Conservation (phyloP, 75 land plant species). For the Selaginella tamariscina region DNA sequence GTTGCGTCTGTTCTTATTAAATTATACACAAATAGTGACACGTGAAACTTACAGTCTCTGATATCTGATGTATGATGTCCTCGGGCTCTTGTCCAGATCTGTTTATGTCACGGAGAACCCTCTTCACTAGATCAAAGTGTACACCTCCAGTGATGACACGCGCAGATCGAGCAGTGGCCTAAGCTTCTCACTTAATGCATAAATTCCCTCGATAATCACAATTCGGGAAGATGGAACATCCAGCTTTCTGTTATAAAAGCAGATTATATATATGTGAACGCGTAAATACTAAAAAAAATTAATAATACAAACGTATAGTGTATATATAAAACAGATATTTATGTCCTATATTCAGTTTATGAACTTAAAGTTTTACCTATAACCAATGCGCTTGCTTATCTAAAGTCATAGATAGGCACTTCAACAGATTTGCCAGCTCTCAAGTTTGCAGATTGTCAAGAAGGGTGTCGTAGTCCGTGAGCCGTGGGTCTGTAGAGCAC, state of each 20-base stretch:
- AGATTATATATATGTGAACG: no score
- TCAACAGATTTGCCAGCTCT: constrained; percentile 62
- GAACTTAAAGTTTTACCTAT: constrained; percentile 38
- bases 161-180: constrained; percentile 67
- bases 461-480: constrained; percentile 86
- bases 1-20: no score
- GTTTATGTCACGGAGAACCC: constrained; percentile 80
- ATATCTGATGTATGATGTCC: constrained; percentile 90
- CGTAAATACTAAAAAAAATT: background rate
- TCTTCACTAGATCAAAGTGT: constrained; percentile 86
- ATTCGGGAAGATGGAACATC: constrained; percentile 76
- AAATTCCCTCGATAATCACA: constrained; percentile 78
- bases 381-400: constrained; percentile 56
- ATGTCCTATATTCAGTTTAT: no score
- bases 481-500: constrained; percentile 56
- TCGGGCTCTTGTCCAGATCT: constrained; percentile 90
- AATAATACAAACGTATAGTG: background rate
- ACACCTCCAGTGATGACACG: constrained; percentile 84
- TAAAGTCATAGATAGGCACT: constrained; percentile 84
- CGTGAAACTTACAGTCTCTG: constrained; percentile 69
- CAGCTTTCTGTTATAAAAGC: constrained; percentile 37
- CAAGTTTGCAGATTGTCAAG: constrained; percentile 58
- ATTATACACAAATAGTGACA: no score
- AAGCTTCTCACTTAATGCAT: constrained; percentile 80
- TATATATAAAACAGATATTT: no score